Evolutionary conservation across 106 monocot genomes (phyloP).

Genomic region (Alisma plantagoaquatica): DNA sequence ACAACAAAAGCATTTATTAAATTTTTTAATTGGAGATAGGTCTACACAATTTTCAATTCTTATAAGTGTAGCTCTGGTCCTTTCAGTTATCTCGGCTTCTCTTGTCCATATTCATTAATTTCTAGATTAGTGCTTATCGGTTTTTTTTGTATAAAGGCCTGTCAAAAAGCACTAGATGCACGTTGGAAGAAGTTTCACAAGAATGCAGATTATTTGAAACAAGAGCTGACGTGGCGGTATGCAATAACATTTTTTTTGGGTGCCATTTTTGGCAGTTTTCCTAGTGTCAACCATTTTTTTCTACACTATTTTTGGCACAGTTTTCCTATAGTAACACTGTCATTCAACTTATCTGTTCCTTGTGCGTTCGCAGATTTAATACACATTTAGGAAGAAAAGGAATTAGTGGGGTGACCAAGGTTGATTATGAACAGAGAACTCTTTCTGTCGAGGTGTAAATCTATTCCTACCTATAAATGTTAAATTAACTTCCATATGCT

Average conservation of each 20-base stretch:
- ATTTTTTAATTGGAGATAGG: too few species aligned
- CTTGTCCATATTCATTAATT: too few species aligned
- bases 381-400: slow-evolving; percentile 91
- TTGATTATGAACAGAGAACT: slow-evolving; percentile 73
- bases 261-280: too few species aligned
- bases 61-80: too few species aligned
- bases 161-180: slow-evolving; percentile 68
- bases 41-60: too few species aligned
- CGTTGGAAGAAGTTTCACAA: slow-evolving; percentile 86
- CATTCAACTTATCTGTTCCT: too few species aligned
- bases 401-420: slow-evolving; percentile 70
- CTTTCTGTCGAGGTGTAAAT: slow-evolving; percentile 72
- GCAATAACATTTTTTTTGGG: slow-evolving; percentile 19
- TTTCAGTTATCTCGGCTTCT: too few species aligned
- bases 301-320: neutral
- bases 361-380: slow-evolving; percentile 81
- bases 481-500: too few species aligned
- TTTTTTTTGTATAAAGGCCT: slow-evolving; percentile 35
- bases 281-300: neutral
- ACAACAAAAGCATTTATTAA: too few species aligned
- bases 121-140: too few species aligned
- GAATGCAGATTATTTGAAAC: slow-evolving; percentile 76
- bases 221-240: slow-evolving; percentile 93
- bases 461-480: too few species aligned
- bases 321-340: too few species aligned